These are phyloP conservation scores for Trichosporon inkin DNA, from an alignment of 1,284 basidiomycete species.

Conservation along the genomic window DNA sequence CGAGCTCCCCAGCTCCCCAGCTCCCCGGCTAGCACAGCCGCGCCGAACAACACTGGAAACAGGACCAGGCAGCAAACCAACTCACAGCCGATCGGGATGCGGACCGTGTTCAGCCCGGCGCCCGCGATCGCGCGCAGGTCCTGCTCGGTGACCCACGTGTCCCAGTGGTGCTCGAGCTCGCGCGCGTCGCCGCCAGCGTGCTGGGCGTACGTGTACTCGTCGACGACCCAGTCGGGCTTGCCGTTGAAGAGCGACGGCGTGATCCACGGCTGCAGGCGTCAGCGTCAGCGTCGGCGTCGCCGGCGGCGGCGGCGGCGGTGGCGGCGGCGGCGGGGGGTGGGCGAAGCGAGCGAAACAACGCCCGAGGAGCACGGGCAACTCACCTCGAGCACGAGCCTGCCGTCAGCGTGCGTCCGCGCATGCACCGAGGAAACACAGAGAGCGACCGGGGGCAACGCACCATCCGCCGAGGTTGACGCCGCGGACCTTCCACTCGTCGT, in stretches of 20 bases:
- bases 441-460: conserved; percentile 25
- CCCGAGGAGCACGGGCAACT: conserved; percentile 10
- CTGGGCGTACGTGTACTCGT: conserved; percentile 45
- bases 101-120: conserved; percentile 72
- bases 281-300: not conserved
- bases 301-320: not conserved
- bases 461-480: conserved; percentile 50
- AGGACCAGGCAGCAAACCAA: not conserved
- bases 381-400: conserved; percentile 45
- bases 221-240: conserved; percentile 48
- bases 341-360: no score
- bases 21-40: no score
- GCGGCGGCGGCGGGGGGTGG: not conserved
- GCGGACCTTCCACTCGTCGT: conserved; percentile 40
- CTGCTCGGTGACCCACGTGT: conserved; percentile 64
- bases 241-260: conserved; percentile 44
- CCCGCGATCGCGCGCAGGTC: conserved; percentile 81
- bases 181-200: conserved; percentile 24
- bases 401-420: not conserved
- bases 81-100: conserved; percentile 64
- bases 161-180: conserved; percentile 45
- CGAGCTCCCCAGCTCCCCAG: no score
- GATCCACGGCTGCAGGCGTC: conserved; percentile 44
- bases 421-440: no score
- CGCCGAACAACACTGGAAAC: no score